Evolutionary conservation across 1,284 basidiomycete species (phyloP), one percentile per base, ranked within the genome.

Genomic region (Ganoderma multipileum): DNA sequence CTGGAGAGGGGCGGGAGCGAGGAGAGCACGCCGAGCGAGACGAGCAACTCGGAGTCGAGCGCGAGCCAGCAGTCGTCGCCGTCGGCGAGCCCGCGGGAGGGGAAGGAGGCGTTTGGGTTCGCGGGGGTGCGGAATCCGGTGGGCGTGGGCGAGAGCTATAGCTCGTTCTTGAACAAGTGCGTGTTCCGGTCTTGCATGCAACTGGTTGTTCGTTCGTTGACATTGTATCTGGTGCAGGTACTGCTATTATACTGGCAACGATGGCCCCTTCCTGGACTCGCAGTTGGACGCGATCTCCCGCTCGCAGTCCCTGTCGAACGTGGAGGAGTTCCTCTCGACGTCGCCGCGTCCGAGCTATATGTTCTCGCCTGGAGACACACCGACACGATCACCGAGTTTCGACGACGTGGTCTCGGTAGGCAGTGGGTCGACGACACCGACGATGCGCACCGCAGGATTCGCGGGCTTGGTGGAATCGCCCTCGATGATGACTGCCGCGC

Each of bases 221-320:
- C 12, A n/a, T 26, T 0, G 23, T 41, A 18, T 30, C 68, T 36
- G 36, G 68, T 68, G 54, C 65, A 93, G 92, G 72, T 93, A 91
- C 77, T 93, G 92, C 81, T 94, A 93, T 79, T 94, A 87, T 79
- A 93, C 92, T 0, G 91, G 91, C 11, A 67, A 78, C 20, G 65
- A 63, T 8, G 81, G 81, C 23, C 71, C 81, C 2, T 59, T 77
- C 63, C 71, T 78, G 38, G 78, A 78, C 50, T 76, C 76, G n/a
- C 71, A 77, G 3, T 68, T 79, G 11, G 81, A 81, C 47, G 64
- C 61, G 5, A 74, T 87, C 16, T 81, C 85, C 33, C 85, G 87
- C 52, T 85, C 88, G 50, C 86, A 86, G 23, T 88, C 88, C 7
- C 83, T 82, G 6, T 88, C 87, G 38, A 87, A 84, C 72, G 80